Conservation (phyloP, 2,329 filamentous ascomycete species). For the Claviceps pazoutovae region DNA sequence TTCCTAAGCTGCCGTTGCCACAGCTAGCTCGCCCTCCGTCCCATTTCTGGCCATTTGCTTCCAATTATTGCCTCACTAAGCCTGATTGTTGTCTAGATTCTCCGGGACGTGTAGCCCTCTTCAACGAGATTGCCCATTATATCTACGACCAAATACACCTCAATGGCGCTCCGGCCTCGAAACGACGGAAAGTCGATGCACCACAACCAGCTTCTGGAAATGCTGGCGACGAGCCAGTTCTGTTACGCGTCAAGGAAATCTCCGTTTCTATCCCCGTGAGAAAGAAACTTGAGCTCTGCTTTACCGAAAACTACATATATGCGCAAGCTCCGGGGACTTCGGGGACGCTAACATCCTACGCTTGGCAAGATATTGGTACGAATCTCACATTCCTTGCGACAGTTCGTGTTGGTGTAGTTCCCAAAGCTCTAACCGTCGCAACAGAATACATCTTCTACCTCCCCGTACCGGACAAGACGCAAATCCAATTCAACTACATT, state of each 20-base stretch:
- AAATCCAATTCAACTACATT: constrained; percentile 52
- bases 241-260: constrained; percentile 51
- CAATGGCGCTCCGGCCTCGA: constrained; percentile 32
- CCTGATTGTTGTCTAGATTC: constrained; percentile 27
- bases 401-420: too few relatives aligned
- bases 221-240: constrained; percentile 34
- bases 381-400: not conserved
- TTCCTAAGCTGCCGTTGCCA: not conserved
- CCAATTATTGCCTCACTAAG: not conserved
- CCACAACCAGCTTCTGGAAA: constrained; percentile 16
- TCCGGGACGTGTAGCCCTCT: constrained; percentile 34
- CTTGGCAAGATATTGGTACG: constrained; percentile 49
- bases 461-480: constrained; percentile 50
- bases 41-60: too few relatives aligned
- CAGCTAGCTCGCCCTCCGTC: not conserved
- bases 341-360: constrained; percentile 39
- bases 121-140: constrained; percentile 41
- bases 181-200: constrained; percentile 38
- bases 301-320: constrained; percentile 46
- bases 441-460: constrained; percentile 49
- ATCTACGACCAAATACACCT: constrained; percentile 30
- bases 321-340: constrained; percentile 39
- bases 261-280: constrained; percentile 53
- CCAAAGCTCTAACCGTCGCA: constrained; percentile 5
- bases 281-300: constrained; percentile 53